Evolutionary conservation across 768 basidiomycete species (phyloP), one percentile per base, ranked within the genome.

Genomic region (Boletus eberwhitei): DNA sequence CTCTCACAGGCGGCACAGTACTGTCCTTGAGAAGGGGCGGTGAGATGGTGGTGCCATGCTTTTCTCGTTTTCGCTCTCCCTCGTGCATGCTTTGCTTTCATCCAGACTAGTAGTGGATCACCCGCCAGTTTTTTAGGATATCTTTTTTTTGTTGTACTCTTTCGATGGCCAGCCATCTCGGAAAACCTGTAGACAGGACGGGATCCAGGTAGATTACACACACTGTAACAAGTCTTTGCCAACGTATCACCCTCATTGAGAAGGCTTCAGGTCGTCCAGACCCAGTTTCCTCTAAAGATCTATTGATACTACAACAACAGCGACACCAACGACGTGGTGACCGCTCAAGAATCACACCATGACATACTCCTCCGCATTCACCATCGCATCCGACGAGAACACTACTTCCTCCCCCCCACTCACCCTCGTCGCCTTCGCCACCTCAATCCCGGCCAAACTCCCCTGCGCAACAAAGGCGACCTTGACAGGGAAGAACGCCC

Each of bases 401-500:
- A 74, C 73, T 38, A 79, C 75, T n/a, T 79, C 73, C 43, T 79
- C 81, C 4, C 74, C 74, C 34, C 68, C 71, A 22, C 73, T 79
- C 21, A 85, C 72, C 48, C 77, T 79, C n/a, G 76, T 79, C 36
- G 88, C 85, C 31, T 70, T 74, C 3, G 71, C 77, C 16, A 95
- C 81, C 29, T 76, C 79, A 37, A 97, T 77, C 21, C 93, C 91
- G 0, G 88, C 86, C 57, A 96, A 71, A 63, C 87, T 90, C 8
- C 90, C 90, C 60, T 88, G 80, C 0, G 84, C 88, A 47, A 87
- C 84, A 65, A 98, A 98, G 2, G 78, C 72, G 2, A 96, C 86
- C 35, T 79, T 78, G 46, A 99, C 92, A 3, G 96, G 95, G 90
- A 98, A 99, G 77, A 97, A 96, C 11, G 81, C 82, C 4, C 82